Conservation (phyloP, 306 rosid genomes). For the Spatholobus suberectus region DNA sequence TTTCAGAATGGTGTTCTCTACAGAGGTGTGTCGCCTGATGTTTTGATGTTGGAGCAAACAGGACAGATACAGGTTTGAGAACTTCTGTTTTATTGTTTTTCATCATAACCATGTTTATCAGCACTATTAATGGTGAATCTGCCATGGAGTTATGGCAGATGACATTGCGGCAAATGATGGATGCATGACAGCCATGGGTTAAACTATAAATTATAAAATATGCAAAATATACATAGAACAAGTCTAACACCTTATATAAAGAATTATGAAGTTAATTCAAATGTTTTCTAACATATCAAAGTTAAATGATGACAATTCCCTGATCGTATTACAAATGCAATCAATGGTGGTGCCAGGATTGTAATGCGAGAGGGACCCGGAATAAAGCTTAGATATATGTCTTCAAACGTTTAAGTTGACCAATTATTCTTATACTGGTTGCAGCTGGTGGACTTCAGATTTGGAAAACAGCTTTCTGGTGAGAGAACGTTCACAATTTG, state of each 20-base stretch:
- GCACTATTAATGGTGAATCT: not conserved
- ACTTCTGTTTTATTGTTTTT: slow-evolving; percentile 4
- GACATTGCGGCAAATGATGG: not conserved
- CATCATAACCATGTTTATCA: slow-evolving; percentile 31
- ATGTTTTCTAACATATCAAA: not conserved
- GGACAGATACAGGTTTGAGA: slow-evolving; percentile 80
- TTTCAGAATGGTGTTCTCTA: slow-evolving; percentile 90
- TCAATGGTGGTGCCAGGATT: not conserved
- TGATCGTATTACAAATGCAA: not conserved
- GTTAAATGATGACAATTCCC: not conserved
- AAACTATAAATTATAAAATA: not conserved
- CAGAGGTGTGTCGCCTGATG: slow-evolving; percentile 93
- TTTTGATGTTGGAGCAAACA: slow-evolving; percentile 80
- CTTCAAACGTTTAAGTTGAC: not conserved
- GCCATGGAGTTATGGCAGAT: slow-evolving; percentile 2
- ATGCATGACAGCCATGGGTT: not conserved
- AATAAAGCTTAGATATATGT: not conserved
- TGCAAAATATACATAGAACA: not conserved
- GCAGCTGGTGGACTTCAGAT: slow-evolving; percentile 93
- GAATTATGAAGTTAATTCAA: slow-evolving; percentile 10
- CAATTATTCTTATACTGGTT: slow-evolving; percentile 34
- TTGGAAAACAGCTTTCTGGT: slow-evolving; percentile 69
- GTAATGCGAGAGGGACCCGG: not conserved
- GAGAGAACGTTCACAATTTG: slow-evolving; percentile 93
- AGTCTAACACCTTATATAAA: not conserved